These are phyloP conservation scores for Phyllachora maydis DNA, from an alignment of 2,329 filamentous ascomycete species.

Conservation along the genomic window DNA sequence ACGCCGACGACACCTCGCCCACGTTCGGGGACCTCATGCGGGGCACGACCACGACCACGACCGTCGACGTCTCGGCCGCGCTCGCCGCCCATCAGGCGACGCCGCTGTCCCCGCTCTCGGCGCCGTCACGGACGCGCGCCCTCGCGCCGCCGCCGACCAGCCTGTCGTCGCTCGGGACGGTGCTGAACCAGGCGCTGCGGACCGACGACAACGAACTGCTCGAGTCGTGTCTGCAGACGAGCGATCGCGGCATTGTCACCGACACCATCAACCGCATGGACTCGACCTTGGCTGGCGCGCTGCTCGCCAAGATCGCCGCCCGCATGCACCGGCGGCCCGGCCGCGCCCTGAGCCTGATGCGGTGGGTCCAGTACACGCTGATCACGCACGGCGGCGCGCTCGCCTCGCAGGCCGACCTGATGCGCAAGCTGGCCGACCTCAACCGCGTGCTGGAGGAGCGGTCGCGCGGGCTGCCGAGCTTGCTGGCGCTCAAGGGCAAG, in stretches of 20 bases:
- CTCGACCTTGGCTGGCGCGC: slow-evolving; percentile 55
- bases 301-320: slow-evolving; percentile 72
- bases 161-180: slow-evolving; percentile 68
- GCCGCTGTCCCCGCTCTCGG: slow-evolving; percentile 15
- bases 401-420: slow-evolving; percentile 65
- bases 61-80: slow-evolving; percentile 54
- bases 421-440: slow-evolving; percentile 57
- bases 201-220: slow-evolving; percentile 82
- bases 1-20: slow-evolving; percentile 31
- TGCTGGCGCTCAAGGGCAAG: slow-evolving; percentile 83
- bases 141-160: slow-evolving; percentile 34
- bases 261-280: slow-evolving; percentile 82
- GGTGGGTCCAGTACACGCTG: slow-evolving; percentile 91
- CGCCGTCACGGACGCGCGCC: slow-evolving; percentile 32
- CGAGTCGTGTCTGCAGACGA: slow-evolving; percentile 75
- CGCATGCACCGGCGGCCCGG: slow-evolving; percentile 74
- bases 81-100: slow-evolving; percentile 20
- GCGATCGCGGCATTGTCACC: slow-evolving; percentile 56
- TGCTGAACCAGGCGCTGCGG: slow-evolving; percentile 81
- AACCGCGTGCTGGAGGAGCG: slow-evolving; percentile 79
- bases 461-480: slow-evolving; percentile 57
- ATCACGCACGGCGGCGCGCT: slow-evolving; percentile 83
- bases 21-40: slow-evolving; percentile 78
- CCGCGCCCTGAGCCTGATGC: slow-evolving; percentile 73
- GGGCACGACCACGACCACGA: slow-evolving; percentile 37